These are phyloP conservation scores for Boletales sp. DNA, from an alignment of 768 basidiomycete genomes.

Conservation along the genomic window DNA sequence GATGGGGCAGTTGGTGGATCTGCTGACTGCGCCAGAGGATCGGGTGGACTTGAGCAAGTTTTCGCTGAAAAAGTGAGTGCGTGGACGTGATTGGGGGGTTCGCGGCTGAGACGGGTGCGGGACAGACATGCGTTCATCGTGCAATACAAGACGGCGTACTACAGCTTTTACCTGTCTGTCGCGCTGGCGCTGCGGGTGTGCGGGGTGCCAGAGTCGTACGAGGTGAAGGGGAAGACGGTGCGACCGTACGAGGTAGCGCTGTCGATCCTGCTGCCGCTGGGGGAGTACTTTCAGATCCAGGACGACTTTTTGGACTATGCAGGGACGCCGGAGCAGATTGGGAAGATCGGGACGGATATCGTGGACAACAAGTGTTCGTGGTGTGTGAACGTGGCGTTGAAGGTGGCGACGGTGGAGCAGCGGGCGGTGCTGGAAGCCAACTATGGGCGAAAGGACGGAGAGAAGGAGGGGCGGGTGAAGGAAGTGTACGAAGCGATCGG, in stretches of 20 bases:
- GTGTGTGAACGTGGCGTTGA: conserved; percentile 87
- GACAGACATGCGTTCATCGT: conserved; percentile 87
- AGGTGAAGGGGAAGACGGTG: conserved; percentile 35
- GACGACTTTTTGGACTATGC: conserved; percentile 96
- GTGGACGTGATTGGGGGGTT: conserved; percentile 18
- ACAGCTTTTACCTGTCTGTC: conserved; percentile 98
- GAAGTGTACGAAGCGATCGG: conserved; percentile 68
- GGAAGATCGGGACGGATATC: conserved; percentile 98
- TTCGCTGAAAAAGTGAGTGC: conserved; percentile 64
- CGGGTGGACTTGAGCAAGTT: conserved; percentile 84
- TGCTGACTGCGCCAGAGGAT: conserved; percentile 94
- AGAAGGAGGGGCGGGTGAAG: conserved; percentile 57
- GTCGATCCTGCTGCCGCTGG: conserved; percentile 84
- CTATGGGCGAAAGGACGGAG: conserved; percentile 56
- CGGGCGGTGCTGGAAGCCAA: conserved; percentile 58
- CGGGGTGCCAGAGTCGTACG: conserved; percentile 53
- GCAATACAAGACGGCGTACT: conserved; percentile 95
- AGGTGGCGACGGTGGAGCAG: conserved; percentile 51
- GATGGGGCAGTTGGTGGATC: conserved; percentile 92
- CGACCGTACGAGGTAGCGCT: conserved; percentile 71
- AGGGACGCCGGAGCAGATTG: conserved; percentile 85
- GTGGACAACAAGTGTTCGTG: conserved; percentile 99
- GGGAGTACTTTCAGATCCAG: conserved; percentile 98
- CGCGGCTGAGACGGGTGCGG: neutral
- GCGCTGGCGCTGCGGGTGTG: conserved; percentile 88